Evolutionary conservation across 1,139 yeast species (phyloP).

Genomic region (Hyphopichia khmerensis): DNA sequence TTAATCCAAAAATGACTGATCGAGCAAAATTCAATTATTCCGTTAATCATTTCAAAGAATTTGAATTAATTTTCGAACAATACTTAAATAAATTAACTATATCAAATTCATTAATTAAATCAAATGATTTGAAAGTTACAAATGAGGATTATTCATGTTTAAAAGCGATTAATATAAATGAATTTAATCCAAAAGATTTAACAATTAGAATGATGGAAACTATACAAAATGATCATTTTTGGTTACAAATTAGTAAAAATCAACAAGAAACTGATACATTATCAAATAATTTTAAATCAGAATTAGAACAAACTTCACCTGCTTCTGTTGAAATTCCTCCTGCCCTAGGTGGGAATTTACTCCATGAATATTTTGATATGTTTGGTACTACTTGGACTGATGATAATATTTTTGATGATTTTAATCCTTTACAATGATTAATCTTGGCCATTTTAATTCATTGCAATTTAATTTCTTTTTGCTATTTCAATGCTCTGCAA

Average conservation of each 20-base stretch:
- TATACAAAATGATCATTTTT: slow-evolving; percentile 3
- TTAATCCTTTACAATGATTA: neutral
- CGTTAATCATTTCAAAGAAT: slow-evolving; percentile 1
- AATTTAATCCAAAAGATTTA: neutral
- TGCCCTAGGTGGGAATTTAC: slow-evolving; percentile 1
- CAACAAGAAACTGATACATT: slow-evolving; percentile 1
- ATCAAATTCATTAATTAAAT: neutral
- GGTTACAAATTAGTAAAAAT: slow-evolving; percentile 1
- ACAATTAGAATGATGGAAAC: neutral
- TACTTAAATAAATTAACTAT: neutral
- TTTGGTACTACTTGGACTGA: neutral
- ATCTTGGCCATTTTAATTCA: too few species aligned
- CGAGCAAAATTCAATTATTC: neutral
- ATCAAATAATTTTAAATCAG: neutral
- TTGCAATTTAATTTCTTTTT: too few species aligned
- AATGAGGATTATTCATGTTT: neutral
- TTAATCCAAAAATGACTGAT: slow-evolving; percentile 3
- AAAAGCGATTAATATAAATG: neutral
- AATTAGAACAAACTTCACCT: slow-evolving; percentile 1
- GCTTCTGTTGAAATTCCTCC: neutral
- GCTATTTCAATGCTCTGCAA: too few species aligned
- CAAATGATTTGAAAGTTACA: neutral
- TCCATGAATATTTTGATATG: slow-evolving; percentile 3
- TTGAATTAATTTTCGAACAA: neutral
- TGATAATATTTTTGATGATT: neutral